Percentiles rank a stretch among this genome's conserved stretches.
These are phyloP conservation scores for Rhizopus arrhizus DNA, from an alignment of 371 early-diverging fungal species.

Conservation along the genomic window DNA sequence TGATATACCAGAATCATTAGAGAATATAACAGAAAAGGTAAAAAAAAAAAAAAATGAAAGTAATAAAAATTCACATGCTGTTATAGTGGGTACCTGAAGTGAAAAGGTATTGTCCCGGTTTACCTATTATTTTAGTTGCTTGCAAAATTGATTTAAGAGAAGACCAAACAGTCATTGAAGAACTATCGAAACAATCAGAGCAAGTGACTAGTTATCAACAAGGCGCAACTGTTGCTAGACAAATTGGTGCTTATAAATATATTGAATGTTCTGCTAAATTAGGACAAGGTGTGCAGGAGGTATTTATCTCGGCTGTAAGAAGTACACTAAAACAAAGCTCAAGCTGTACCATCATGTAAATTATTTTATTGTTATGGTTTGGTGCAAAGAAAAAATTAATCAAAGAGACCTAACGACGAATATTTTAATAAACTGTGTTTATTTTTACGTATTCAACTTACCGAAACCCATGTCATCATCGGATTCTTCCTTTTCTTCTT, in stretches of 20 bases:
- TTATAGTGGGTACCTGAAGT: constrained; percentile 60
- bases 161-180: constrained; percentile 33
- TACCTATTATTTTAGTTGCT: constrained; percentile 52
- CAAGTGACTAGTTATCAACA: constrained; percentile 38
- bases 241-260: constrained; percentile 33
- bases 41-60: neutral
- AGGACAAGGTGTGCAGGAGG: constrained; percentile 35
- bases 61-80: neutral
- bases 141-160: constrained; percentile 55
- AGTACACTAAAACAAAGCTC: constrained; percentile 24
- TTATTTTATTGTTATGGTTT: neutral
- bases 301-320: constrained; percentile 31
- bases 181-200: constrained; percentile 26
- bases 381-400: constrained; percentile 52
- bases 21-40: constrained; percentile 55
- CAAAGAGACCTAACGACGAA: constrained; percentile 73
- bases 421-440: neutral
- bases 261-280: constrained; percentile 39
- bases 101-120: constrained; percentile 36
- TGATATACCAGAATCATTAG: constrained; percentile 60
- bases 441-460: constrained; percentile 32
- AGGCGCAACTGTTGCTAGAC: constrained; percentile 23
- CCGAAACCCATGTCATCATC: constrained; percentile 95
- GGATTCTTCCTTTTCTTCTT: constrained; percentile 86
- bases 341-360: constrained; percentile 22